A percentile compares a stretch with the other conserved stretches of the same genome.
Evolutionary conservation across 1,139 yeast species (phyloP).

Genomic region (Debaryomycetaceae sp.): DNA sequence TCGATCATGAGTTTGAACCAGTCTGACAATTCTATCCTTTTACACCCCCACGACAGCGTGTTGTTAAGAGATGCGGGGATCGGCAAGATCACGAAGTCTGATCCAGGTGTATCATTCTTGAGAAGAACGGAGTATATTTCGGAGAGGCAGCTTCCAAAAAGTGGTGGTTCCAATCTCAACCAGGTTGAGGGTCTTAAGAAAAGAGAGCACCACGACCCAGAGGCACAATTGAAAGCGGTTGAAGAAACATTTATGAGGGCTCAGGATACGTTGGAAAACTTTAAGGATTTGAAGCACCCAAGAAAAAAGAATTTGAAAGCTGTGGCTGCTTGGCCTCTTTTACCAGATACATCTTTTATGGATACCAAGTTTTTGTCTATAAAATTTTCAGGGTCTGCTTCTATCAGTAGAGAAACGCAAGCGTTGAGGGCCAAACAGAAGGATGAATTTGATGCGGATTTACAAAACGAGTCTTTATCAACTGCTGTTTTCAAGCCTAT

Average conservation of each 20-base stretch:
- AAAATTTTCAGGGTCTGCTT: slow-evolving; percentile 80
- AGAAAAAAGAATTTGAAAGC: slow-evolving; percentile 70
- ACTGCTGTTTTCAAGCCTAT: slow-evolving; percentile 75
- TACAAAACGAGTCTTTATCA: slow-evolving; percentile 44
- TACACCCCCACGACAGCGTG: slow-evolving; percentile 76
- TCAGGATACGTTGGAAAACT: slow-evolving; percentile 42
- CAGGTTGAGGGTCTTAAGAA: slow-evolving; percentile 12
- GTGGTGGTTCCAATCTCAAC: slow-evolving; percentile 4
- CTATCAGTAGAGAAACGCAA: slow-evolving; percentile 41
- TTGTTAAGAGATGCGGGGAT: slow-evolving; percentile 77
- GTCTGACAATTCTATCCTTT: slow-evolving; percentile 24
- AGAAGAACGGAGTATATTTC: slow-evolving; percentile 93
- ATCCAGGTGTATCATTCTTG: slow-evolving; percentile 72
- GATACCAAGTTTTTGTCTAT: slow-evolving; percentile 73
- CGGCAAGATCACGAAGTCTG: slow-evolving; percentile 46
- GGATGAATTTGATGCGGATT: slow-evolving; percentile 33
- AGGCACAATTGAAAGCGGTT: slow-evolving; percentile 60
- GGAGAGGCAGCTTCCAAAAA: slow-evolving; percentile 29
- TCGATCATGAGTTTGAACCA: slow-evolving; percentile 30
- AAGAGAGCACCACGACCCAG: slow-evolving; percentile 52
- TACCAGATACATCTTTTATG: slow-evolving; percentile 88
- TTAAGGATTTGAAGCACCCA: slow-evolving; percentile 65
- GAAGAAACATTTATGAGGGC: slow-evolving; percentile 74
- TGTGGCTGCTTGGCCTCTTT: slow-evolving; percentile 70
- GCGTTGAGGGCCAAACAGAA: slow-evolving; percentile 35